Percentiles rank a stretch among this genome's conserved stretches.
Conservation (phyloP, 345 rosid genomes). For the Brassica carinata region DNA sequence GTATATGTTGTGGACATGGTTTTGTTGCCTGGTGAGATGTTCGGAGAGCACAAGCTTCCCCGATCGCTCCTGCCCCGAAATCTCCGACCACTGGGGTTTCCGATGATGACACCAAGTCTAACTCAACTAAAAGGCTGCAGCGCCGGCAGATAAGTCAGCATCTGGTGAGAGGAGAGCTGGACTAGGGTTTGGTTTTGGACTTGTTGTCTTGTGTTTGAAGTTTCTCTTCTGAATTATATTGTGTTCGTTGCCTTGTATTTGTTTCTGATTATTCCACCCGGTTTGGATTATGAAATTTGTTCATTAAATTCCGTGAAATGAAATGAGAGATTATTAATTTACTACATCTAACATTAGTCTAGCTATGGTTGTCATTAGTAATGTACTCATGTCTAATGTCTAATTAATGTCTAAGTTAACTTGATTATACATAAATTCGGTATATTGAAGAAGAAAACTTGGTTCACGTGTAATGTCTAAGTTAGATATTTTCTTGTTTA, state of each 20-base stretch:
- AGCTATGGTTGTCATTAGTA: background rate
- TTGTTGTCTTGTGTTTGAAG: constrained; percentile 56
- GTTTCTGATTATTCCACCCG: constrained; percentile 5
- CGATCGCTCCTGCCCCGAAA: constrained; percentile 47
- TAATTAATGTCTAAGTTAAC: background rate
- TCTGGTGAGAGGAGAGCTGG: constrained; percentile 43
- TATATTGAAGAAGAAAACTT: background rate
- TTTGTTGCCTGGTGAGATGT: constrained; percentile 66
- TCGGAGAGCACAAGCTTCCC: constrained; percentile 48
- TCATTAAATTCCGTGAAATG: constrained; percentile 8
- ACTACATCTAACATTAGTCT: background rate
- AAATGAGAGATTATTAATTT: background rate
- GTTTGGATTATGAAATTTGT: constrained; percentile 6
- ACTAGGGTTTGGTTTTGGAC: constrained; percentile 54
- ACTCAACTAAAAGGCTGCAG: constrained; percentile 43
- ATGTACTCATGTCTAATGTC: background rate
- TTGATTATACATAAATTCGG: background rate
- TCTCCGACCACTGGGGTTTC: constrained; percentile 25
- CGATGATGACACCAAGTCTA: background rate
- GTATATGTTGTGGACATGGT: constrained; percentile 83
- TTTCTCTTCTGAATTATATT: constrained; percentile 40
- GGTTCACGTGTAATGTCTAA: background rate
- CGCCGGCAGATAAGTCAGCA: constrained; percentile 36
- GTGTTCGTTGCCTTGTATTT: background rate
- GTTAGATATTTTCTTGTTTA: background rate